Percentiles rank a stretch among this genome's conserved stretches.
Conservation (phyloP, 176 grass and related monocot genomes). For the Zea luxurians region DNA sequence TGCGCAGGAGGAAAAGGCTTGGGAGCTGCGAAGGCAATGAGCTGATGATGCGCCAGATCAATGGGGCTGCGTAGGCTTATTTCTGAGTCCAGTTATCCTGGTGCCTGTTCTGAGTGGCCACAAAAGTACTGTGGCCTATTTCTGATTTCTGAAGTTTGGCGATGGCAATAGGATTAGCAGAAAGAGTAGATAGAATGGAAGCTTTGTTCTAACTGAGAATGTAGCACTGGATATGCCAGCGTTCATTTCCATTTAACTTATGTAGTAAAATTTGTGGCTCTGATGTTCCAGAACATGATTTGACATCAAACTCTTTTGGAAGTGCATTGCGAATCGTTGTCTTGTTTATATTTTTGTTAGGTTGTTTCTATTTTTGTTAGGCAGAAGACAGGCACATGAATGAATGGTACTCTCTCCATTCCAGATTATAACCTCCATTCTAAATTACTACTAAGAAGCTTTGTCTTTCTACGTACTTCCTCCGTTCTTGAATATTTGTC, state of each 20-base stretch:
- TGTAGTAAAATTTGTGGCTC: neutral
- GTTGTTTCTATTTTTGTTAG: neutral
- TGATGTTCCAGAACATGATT: neutral
- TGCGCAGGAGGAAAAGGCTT: slow-evolving; percentile 43
- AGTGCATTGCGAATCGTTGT: neutral
- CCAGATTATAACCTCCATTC: neutral
- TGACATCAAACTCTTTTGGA: neutral
- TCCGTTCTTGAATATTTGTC: too few species aligned
- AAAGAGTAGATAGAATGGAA: too few species aligned
- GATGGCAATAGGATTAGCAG: too few species aligned
- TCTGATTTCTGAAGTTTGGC: too few species aligned
- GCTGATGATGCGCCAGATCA: neutral
- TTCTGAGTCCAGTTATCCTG: neutral
- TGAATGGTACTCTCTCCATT: neutral
- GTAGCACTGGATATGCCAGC: too few species aligned
- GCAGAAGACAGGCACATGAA: too few species aligned
- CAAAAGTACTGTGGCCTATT: too few species aligned
- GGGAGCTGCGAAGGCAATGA: slow-evolving; percentile 22
- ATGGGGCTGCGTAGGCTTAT: neutral
- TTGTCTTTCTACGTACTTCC: neutral
- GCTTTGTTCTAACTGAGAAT: too few species aligned
- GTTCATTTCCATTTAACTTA: too few species aligned
- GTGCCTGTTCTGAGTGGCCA: neutral
- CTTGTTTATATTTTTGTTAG: neutral
- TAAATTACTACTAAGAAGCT: neutral